Evolutionary conservation across 352 stramenopile species (phyloP).

Genomic region (Phytophthora sojae): DNA sequence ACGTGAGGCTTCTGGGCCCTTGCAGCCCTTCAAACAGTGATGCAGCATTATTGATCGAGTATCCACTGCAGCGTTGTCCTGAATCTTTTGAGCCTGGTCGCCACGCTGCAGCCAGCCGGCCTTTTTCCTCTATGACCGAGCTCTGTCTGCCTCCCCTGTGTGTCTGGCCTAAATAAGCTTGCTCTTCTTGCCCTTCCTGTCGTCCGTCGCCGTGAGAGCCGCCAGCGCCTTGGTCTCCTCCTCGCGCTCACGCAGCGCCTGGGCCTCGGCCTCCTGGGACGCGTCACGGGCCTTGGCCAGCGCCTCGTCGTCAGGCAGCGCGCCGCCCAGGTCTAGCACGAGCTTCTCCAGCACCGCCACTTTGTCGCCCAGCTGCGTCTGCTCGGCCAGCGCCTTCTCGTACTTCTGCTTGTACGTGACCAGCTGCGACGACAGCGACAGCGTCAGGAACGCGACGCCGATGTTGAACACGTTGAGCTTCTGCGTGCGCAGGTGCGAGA

Average conservation of each 20-base stretch:
- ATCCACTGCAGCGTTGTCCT: conserved; percentile 3
- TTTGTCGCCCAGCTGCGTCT: conserved; percentile 54
- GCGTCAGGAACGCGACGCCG: conserved; percentile 80
- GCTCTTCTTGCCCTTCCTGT: conserved; percentile 59
- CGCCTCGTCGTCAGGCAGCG: conserved; percentile 66
- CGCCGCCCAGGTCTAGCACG: conserved; percentile 67
- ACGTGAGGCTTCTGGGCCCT: background rate
- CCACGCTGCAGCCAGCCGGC: too few species aligned
- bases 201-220: conserved; percentile 30
- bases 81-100: background rate
- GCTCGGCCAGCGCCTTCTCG: conserved; percentile 45
- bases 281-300: conserved; percentile 50
- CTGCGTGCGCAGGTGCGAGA: conserved; percentile 78
- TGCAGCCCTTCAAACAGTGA: background rate
- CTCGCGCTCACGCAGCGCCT: conserved; percentile 28
- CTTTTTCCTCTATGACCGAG: conserved; percentile 19
- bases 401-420: conserved; percentile 79
- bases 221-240: conserved; percentile 57
- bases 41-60: conserved; percentile 7
- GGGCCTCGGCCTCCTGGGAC: conserved; percentile 51
- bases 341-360: conserved; percentile 67
- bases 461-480: conserved; percentile 91
- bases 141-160: background rate
- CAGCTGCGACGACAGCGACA: conserved; percentile 87
- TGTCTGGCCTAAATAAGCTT: conserved; percentile 70